phyloP scores from a whole-genome alignment of 345 rosid species.

The Kandelia obovata region DNA sequence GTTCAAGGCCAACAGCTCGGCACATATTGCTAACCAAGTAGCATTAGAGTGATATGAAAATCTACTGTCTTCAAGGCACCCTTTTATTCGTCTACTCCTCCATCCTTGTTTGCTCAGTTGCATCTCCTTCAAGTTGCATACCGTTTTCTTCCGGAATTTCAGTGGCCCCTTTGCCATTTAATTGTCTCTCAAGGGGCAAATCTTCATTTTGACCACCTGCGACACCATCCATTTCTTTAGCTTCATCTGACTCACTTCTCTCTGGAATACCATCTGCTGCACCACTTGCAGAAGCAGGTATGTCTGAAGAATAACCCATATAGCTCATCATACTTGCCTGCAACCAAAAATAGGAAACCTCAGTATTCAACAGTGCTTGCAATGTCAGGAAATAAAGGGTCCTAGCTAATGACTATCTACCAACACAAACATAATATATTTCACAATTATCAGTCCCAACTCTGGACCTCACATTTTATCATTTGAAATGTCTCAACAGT shows the following conservation, averaged over 20 bases:
- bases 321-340: slow-evolving; percentile 49
- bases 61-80: too few relatives aligned
- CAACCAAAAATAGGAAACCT: background rate
- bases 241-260: slow-evolving; percentile 27
- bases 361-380: background rate
- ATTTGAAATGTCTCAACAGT: too few relatives aligned
- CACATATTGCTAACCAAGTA: too few relatives aligned
- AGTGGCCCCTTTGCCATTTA: slow-evolving; percentile 15
- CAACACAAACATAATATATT: too few relatives aligned
- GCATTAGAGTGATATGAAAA: too few relatives aligned
- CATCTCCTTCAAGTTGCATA: slow-evolving; percentile 20
- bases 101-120: slow-evolving; percentile 20
- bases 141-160: slow-evolving; percentile 18
- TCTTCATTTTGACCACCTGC: slow-evolving; percentile 31
- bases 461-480: too few relatives aligned
- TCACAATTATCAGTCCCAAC: too few relatives aligned
- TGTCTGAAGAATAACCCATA: slow-evolving; percentile 41
- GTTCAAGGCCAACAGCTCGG: too few relatives aligned
- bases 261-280: slow-evolving; percentile 14
- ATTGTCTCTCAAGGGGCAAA: slow-evolving; percentile 12
- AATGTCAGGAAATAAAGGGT: background rate
- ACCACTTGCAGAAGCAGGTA: slow-evolving; percentile 31
- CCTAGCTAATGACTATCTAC: too few relatives aligned
- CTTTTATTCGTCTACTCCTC: slow-evolving; percentile 13
- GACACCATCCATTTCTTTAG: slow-evolving; percentile 26